A percentile compares a stretch with the other conserved stretches of the same genome.
Evolutionary conservation across 2,329 filamentous ascomycete species (phyloP).

Genomic region (Colletotrichum sp.): DNA sequence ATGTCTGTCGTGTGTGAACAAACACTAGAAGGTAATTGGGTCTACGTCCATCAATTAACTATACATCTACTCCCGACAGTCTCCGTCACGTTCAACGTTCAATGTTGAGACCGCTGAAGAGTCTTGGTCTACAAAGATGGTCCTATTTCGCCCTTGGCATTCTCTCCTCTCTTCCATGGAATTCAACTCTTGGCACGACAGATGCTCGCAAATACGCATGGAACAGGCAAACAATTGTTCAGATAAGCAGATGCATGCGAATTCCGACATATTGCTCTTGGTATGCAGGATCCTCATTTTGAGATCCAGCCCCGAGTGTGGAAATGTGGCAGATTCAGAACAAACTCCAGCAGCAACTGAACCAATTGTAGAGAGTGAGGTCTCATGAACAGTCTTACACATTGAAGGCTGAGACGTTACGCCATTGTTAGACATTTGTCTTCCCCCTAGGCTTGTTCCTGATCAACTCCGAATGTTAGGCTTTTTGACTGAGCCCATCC

Average conservation of each 20-base stretch:
- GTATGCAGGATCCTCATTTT: background rate
- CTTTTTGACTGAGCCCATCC: background rate
- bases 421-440: background rate
- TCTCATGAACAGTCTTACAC: background rate
- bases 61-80: background rate
- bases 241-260: background rate
- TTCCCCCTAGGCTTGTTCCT: background rate
- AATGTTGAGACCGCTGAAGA: background rate
- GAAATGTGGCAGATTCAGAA: background rate
- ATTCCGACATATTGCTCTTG: background rate
- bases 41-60: background rate
- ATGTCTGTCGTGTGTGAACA: background rate
- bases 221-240: background rate
- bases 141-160: background rate
- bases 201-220: background rate
- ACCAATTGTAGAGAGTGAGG: background rate
- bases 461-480: background rate
- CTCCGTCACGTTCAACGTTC: background rate
- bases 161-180: background rate
- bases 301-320: background rate
- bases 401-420: background rate
- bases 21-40: background rate
- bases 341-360: background rate
- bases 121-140: background rate
- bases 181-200: background rate